Percentiles rank a stretch among this genome's conserved stretches.
Evolutionary conservation across 2,329 filamentous ascomycete genomes (phyloP).

Genomic region (Phaeosphaeria sp.): DNA sequence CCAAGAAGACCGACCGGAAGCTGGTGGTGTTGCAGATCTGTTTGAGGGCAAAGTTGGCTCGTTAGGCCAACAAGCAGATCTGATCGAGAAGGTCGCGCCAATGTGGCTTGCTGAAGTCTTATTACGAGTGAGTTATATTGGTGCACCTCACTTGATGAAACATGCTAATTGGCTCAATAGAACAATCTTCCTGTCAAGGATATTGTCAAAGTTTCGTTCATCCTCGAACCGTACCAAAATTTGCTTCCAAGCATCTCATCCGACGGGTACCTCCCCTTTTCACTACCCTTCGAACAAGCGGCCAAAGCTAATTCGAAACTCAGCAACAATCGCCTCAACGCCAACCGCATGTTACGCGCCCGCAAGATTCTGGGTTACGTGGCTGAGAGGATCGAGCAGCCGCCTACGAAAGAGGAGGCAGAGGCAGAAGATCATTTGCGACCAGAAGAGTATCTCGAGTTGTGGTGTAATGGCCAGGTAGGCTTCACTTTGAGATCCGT

Average conservation of each 20-base stretch:
- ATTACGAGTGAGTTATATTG: conserved; percentile 63
- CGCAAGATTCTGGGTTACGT: conserved; percentile 95
- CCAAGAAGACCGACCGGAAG: conserved; percentile 68
- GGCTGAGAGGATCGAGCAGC: conserved; percentile 83
- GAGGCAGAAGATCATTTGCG: conserved; percentile 59
- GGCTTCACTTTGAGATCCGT: conserved; percentile 38
- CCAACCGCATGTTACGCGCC: conserved; percentile 93
- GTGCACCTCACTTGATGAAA: background rate
- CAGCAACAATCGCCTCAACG: conserved; percentile 88
- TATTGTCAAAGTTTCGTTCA: conserved; percentile 94
- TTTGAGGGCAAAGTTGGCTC: conserved; percentile 87
- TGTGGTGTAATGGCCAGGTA: conserved; percentile 94
- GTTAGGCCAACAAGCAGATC: conserved; percentile 77
- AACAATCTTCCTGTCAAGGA: conserved; percentile 87
- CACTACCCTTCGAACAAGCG: conserved; percentile 31
- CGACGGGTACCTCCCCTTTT: conserved; percentile 64
- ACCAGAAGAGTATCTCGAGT: conserved; percentile 91
- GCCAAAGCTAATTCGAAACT: conserved; percentile 31
- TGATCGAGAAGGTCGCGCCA: conserved; percentile 84
- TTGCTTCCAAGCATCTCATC: conserved; percentile 75
- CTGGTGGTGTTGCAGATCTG: conserved; percentile 76
- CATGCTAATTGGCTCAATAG: conserved; percentile 45
- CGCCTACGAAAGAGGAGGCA: conserved; percentile 64
- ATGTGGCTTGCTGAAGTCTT: conserved; percentile 93
- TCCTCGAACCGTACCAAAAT: conserved; percentile 81